Evolutionary conservation across 2,329 filamentous ascomycete genomes (phyloP), one percentile per base, ranked within the genome.

Genomic region (Colletotrichum euphorbiae): DNA sequence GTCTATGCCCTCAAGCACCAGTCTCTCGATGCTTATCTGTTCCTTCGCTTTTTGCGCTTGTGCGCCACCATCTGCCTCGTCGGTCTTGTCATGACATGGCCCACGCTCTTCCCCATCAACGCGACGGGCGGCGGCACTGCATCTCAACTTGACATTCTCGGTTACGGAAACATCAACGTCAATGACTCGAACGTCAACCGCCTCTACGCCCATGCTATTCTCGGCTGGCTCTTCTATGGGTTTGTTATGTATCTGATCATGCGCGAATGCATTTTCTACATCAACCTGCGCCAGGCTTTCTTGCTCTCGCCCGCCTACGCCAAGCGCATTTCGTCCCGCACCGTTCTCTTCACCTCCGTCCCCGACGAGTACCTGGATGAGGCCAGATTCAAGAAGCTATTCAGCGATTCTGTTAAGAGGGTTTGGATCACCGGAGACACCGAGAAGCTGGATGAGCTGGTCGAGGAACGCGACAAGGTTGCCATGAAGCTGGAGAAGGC

Each of bases 261-360:
- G 63, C 88, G 95, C 66, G 95, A 98, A 79, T 90, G 89, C 76
- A 91, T 98, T 73, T 97, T 91, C 85, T 97, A 93, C 80, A 91
- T 98, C 82, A 97, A 97, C 75, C 81, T 98, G 58, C 92, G 94
- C 71, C 95, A 98, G 80, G 95, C 95, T 0, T 98, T 97, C 80
- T 88, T 97, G 45, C 87, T 97, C 62, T 94, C 93, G 11, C 93
- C 94, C 11, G 84, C 92, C 54, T 97, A 97, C 77, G 87, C 93
- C 60, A 91, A 90, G 74, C 92, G 94, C 65, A 89, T 98, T 51
- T 98, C 95, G 2, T 95, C 94, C 2, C 90, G 93, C 61, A 98
- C 94, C 1, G 92, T 98, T 1, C 88, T 99, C 12, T 94, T 97
- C 78, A 91, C 93, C 2, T 91, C 93, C 2, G 93, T 98, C 1